A percentile compares a stretch with the other conserved stretches of the same genome.
phyloP scores from a whole-genome alignment of 176 grass and related monocot genomes.

The Olyra latifolia region DNA sequence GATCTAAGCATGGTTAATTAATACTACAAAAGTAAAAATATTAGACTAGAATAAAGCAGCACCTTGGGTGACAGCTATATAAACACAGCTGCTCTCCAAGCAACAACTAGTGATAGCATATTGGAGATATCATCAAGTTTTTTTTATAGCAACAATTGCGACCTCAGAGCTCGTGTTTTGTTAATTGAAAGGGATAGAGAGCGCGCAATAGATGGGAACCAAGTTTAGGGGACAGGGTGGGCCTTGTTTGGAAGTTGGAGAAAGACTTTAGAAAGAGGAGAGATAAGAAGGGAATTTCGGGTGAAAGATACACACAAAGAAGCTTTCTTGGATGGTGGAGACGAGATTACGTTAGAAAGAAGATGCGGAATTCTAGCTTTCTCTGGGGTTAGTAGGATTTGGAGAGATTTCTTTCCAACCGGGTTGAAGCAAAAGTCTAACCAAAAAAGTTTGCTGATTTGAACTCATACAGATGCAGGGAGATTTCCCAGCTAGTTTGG shows the following conservation, averaged over 20 bases:
- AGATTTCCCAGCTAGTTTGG: slow-evolving; percentile 26
- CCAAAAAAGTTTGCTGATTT: slow-evolving; percentile 41
- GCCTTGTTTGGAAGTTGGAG: slow-evolving; percentile 64
- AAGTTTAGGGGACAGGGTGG: slow-evolving; percentile 56
- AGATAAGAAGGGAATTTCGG: slow-evolving; percentile 45
- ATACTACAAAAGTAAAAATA: slow-evolving; percentile 36
- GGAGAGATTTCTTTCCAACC: slow-evolving; percentile 60
- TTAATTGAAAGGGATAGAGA: slow-evolving; percentile 53
- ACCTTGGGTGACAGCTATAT: slow-evolving; percentile 41
- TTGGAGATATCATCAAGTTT: slow-evolving; percentile 20
- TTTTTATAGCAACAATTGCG: slow-evolving; percentile 22
- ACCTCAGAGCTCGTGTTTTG: slow-evolving; percentile 31
- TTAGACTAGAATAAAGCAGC: slow-evolving; percentile 32
- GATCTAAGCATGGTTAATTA: slow-evolving; percentile 42
- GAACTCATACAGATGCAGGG: slow-evolving; percentile 47
- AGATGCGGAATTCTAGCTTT: slow-evolving; percentile 48
- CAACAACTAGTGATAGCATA: slow-evolving; percentile 27
- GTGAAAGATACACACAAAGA: slow-evolving; percentile 45
- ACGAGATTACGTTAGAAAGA: slow-evolving; percentile 53
- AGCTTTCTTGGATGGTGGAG: slow-evolving; percentile 69
- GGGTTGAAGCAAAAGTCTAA: slow-evolving; percentile 48
- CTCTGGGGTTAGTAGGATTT: slow-evolving; percentile 62
- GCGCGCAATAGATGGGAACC: slow-evolving; percentile 27
- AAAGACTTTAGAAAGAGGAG: slow-evolving; percentile 54
- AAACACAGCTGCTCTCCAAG: slow-evolving; percentile 37